A percentile compares a stretch with the other conserved stretches of the same genome.
Conservation (phyloP, 768 basidiomycete species). For the Trametes coccinea region DNA sequence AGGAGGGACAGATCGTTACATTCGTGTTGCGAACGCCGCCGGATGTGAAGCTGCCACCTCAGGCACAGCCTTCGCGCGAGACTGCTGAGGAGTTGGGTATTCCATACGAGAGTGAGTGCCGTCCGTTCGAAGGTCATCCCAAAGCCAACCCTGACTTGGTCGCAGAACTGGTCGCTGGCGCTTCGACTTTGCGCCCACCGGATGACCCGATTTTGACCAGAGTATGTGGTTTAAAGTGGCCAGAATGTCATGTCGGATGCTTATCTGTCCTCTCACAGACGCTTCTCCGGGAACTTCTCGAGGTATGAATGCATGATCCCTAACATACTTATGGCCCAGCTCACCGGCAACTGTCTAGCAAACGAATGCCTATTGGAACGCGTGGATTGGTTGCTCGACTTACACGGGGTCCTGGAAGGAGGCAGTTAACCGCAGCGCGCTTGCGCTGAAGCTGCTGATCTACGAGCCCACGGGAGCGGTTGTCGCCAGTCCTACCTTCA, state of each 20-base stretch:
- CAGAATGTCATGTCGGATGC: neutral
- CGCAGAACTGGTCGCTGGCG: constrained; percentile 45
- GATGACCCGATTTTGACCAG: constrained; percentile 77
- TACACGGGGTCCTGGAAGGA: constrained; percentile 97
- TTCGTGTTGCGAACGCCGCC: constrained; percentile 77
- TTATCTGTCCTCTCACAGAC: constrained; percentile 37
- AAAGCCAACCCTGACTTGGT: neutral
- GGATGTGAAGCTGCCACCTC: constrained; percentile 26
- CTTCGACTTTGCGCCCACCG: constrained; percentile 46
- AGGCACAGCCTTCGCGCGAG: constrained; percentile 38
- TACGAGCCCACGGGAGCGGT: constrained; percentile 94
- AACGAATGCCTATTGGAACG: constrained; percentile 83
- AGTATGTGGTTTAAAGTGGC: constrained; percentile 35
- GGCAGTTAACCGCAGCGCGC: constrained; percentile 86
- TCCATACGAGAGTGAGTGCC: constrained; percentile 40
- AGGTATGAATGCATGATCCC: constrained; percentile 38
- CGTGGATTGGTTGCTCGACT: constrained; percentile 86
- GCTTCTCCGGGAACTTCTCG: constrained; percentile 56
- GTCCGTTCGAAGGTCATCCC: too few species aligned
- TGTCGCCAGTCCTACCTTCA: constrained; percentile 94
- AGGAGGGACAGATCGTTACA: constrained; percentile 88
- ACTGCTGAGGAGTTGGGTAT: constrained; percentile 48
- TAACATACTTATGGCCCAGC: neutral
- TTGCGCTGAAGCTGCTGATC: constrained; percentile 92
- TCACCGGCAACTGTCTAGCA: constrained; percentile 37